Evolutionary conservation across 331 rosid genomes (phyloP), one percentile per base, ranked within the genome.

Genomic region (Spiraea crenata): DNA sequence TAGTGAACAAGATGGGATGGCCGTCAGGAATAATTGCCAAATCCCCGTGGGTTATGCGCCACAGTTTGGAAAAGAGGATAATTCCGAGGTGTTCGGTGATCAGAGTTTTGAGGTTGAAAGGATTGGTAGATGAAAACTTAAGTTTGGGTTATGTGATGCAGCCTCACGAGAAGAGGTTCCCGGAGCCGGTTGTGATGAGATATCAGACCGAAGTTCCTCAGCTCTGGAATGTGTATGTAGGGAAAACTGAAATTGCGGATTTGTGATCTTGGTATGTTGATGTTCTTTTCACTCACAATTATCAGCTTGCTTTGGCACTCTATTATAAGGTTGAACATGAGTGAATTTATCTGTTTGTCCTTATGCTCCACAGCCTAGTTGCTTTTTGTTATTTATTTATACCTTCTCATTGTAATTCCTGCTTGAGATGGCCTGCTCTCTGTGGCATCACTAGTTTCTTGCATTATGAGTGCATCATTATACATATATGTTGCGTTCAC

Each of bases 51-150:
- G 8, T 86, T 6, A 12, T 70, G 13, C 0, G 47, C 14, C 7
- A 20, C 9, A 80, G 69, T 71, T 70, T 82, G 79, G 67, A 69
- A 40, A 85, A 76, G 65, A 76, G 84, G 41, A 48, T 79, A 14
- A 66, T 73, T 19, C 88, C 84, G 0, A 64, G 85, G 59, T 78
- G 40, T 58, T 69, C 70, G 0, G 67, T 82, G 38, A 16, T 74
- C 45, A 59, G 62, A 39, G 57, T 41, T 50, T 20, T 82, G 68
- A 3, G 42, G 19, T 79, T 66, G 9, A 79, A 70, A 72, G 83
- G 76, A 25, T 69, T 85, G 82, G 41, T 81, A 1, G 56, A 60
- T 19, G 55, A 77, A 72, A 10, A 52, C 63, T 6, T 72, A 3
- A 31, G 70, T 6, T 5, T 63, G 7, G 58, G 1, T 49, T 69